Evolutionary conservation across 1,284 basidiomycete species (phyloP).

Genomic region (Marasmius oreades): DNA sequence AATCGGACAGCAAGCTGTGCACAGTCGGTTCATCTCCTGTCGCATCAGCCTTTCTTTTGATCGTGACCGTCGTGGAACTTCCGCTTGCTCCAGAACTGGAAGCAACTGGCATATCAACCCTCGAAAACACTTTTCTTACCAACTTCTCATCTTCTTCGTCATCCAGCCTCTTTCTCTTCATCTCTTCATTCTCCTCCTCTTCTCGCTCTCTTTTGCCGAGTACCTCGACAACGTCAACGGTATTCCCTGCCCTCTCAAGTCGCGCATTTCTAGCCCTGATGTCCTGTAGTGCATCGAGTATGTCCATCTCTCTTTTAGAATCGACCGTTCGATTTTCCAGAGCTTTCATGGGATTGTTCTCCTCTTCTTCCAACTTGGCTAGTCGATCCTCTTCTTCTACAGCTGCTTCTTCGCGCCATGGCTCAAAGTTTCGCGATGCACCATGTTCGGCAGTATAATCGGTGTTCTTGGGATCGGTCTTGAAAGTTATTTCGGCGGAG

Average conservation of each 20-base stretch:
- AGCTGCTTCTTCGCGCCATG: constrained; percentile 78
- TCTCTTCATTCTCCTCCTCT: constrained; percentile 72
- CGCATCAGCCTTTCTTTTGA: constrained; percentile 78
- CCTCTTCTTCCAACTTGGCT: constrained; percentile 80
- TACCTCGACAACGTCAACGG: constrained; percentile 58
- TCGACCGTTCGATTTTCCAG: constrained; percentile 91
- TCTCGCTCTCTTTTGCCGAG: constrained; percentile 61
- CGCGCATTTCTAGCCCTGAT: constrained; percentile 91
- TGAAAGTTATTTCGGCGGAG: constrained; percentile 99
- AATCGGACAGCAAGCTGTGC: constrained; percentile 68
- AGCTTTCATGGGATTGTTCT: constrained; percentile 96
- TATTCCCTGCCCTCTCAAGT: constrained; percentile 75
- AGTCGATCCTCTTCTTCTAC: constrained; percentile 75
- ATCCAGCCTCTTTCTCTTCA: constrained; percentile 62
- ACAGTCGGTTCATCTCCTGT: constrained; percentile 58
- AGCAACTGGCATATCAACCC: constrained; percentile 47
- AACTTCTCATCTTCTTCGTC: constrained; percentile 87
- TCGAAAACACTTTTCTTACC: constrained; percentile 84
- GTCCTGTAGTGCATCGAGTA: constrained; percentile 94
- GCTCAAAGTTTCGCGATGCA: constrained; percentile 92
- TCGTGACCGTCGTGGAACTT: constrained; percentile 44
- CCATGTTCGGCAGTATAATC: constrained; percentile 93
- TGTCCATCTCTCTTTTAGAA: constrained; percentile 97
- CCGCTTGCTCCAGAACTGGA: constrained; percentile 20
- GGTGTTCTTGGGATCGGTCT: constrained; percentile 98